Evolutionary conservation across 2,329 filamentous ascomycete species (phyloP).

Genomic region (Apiospora aurea): DNA sequence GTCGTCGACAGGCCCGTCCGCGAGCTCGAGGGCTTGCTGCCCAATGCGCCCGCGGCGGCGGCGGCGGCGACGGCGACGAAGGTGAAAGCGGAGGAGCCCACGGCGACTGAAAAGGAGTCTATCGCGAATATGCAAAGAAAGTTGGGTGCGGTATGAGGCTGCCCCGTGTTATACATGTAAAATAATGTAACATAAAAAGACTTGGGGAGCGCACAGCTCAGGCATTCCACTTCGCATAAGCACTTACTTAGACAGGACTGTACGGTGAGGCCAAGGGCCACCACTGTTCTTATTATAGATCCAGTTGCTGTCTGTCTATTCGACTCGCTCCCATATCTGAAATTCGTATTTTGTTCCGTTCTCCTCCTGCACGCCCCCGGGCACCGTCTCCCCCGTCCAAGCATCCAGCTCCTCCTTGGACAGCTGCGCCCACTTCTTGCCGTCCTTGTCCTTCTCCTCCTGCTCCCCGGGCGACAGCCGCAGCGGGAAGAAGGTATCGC

Average conservation of each 20-base stretch:
- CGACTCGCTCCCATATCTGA: constrained; percentile 73
- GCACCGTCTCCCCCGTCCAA: constrained; percentile 72
- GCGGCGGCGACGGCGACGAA: not conserved
- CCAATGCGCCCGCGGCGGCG: constrained; percentile 25
- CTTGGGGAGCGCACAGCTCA: not conserved
- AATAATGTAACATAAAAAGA: constrained; percentile 15
- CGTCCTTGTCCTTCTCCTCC: constrained; percentile 40
- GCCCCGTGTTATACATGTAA: not conserved
- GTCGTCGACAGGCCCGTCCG: constrained; percentile 50
- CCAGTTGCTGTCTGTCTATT: constrained; percentile 28
- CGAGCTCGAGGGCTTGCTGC: constrained; percentile 46
- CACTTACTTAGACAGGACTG: not conserved
- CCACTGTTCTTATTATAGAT: not conserved
- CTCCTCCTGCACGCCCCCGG: constrained; percentile 66
- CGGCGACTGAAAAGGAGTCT: too few relatives aligned
- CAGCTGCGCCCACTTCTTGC: constrained; percentile 60
- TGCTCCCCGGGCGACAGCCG: constrained; percentile 48
- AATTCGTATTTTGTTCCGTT: constrained; percentile 72
- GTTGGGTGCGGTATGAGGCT: constrained; percentile 28
- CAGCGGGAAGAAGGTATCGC: constrained; percentile 78
- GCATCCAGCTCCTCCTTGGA: constrained; percentile 60
- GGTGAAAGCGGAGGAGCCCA: too few relatives aligned
- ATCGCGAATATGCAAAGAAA: too few relatives aligned
- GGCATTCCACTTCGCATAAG: constrained; percentile 19
- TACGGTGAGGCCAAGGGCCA: not conserved